phyloP scores from a whole-genome alignment of 495 filamentous ascomycete species.

The Penicillium argentinense region DNA sequence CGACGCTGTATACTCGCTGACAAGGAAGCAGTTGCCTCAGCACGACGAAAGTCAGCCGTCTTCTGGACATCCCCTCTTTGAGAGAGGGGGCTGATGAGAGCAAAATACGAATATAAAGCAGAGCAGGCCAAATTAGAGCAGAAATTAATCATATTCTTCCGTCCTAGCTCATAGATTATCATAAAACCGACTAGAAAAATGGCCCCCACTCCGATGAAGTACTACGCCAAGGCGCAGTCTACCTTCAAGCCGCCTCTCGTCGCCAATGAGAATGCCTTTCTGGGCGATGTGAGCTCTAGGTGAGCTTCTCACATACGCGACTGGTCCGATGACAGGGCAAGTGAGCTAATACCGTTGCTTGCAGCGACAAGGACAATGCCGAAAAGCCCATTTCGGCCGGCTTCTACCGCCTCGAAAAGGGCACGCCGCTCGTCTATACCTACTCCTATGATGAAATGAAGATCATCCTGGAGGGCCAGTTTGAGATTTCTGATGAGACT shows the following conservation, averaged over 20 bases:
- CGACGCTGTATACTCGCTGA: neutral
- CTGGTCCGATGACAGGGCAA: no score
- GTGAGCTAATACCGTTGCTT: no score
- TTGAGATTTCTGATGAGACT: slow-evolving; percentile 69
- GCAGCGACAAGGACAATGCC: slow-evolving; percentile 56
- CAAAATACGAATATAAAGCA: neutral
- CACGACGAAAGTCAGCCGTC: neutral
- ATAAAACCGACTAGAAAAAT: slow-evolving; percentile 34
- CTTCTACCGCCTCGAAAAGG: slow-evolving; percentile 74
- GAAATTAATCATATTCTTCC: neutral
- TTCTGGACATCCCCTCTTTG: neutral
- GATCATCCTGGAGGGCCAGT: slow-evolving; percentile 76
- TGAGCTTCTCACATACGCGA: no score
- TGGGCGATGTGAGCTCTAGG: slow-evolving; percentile 65
- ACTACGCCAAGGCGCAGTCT: slow-evolving; percentile 61
- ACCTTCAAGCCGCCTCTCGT: slow-evolving; percentile 70
- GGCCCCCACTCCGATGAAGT: no score
- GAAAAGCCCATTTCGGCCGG: slow-evolving; percentile 65
- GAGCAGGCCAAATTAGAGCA: neutral
- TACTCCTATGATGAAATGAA: slow-evolving; percentile 82
- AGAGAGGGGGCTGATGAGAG: neutral
- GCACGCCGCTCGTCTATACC: slow-evolving; percentile 69
- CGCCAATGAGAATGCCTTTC: slow-evolving; percentile 72
- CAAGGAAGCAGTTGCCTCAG: neutral
- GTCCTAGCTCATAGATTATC: neutral